A percentile compares a stretch with the other conserved stretches of the same genome.
Evolutionary conservation across 345 rosid species (phyloP).

Genomic region (Gossypium turneri): DNA sequence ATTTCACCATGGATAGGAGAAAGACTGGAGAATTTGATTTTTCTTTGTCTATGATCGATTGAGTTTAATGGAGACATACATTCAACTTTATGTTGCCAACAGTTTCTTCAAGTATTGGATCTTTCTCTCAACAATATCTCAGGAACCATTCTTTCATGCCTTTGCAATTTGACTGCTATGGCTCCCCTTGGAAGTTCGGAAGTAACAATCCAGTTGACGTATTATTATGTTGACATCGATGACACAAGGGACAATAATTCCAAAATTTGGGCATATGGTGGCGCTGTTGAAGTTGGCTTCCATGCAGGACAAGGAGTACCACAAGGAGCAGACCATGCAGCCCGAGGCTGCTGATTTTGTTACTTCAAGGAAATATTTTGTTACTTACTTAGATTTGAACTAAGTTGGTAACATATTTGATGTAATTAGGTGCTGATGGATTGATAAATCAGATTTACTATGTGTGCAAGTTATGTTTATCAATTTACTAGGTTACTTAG

Average conservation of each 20-base stretch:
- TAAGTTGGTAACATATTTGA: too few species aligned
- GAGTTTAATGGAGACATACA: background rate
- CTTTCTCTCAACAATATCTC: background rate
- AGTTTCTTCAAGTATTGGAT: background rate
- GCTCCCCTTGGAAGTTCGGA: background rate
- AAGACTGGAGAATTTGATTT: background rate
- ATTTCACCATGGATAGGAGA: background rate
- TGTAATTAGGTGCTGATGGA: too few species aligned
- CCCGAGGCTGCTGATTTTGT: too few species aligned
- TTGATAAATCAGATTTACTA: too few species aligned
- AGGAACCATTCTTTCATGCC: background rate
- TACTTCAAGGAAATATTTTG: too few species aligned
- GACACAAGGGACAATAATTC: background rate
- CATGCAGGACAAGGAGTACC: too few species aligned
- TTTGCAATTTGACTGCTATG: background rate
- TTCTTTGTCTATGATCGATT: background rate
- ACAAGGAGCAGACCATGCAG: too few species aligned
- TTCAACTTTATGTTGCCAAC: background rate
- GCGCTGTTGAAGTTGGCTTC: too few species aligned
- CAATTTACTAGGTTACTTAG: too few species aligned
- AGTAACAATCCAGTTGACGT: background rate
- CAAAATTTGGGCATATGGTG: fast-evolving
- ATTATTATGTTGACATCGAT: background rate
- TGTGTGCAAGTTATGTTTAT: too few species aligned
- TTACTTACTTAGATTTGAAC: too few species aligned